Evolutionary conservation across 192 early-diverging fungal species (phyloP).

Genomic region (Dissophora ornata): DNA sequence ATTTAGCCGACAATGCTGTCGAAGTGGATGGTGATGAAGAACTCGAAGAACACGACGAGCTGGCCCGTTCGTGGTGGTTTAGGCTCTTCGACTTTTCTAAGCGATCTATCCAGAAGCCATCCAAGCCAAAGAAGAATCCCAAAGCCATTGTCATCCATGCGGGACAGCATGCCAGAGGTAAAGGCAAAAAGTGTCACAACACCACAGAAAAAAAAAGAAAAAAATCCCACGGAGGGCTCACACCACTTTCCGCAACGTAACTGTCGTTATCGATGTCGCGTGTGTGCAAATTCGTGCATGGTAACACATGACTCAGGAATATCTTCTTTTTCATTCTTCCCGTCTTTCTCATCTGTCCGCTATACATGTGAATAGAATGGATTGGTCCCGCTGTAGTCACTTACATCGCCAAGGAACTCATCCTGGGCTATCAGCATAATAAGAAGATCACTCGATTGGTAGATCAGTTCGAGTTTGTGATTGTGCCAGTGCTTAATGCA

Average conservation of each 20-base stretch:
- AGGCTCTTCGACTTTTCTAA: constrained; percentile 11
- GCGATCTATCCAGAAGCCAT: constrained; percentile 14
- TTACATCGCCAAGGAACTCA: constrained; percentile 55
- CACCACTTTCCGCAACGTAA: not conserved
- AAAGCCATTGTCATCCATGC: constrained; percentile 58
- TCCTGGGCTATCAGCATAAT: constrained; percentile 34
- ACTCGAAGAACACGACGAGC: too few relatives aligned
- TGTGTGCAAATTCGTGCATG: not conserved
- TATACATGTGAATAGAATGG: constrained; percentile 29
- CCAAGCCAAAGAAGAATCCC: constrained; percentile 40
- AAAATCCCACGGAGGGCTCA: not conserved
- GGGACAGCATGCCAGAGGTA: constrained; percentile 56
- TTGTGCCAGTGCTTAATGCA: constrained; percentile 60
- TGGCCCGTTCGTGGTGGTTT: constrained; percentile 14
- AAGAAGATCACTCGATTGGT: constrained; percentile 50
- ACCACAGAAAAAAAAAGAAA: too few relatives aligned
- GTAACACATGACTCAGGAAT: too few relatives aligned
- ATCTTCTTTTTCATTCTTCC: not conserved
- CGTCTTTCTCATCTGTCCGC: not conserved
- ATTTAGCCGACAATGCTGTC: not conserved
- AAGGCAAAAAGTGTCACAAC: too few relatives aligned
- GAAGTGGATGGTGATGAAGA: constrained; percentile 16
- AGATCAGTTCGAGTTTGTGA: constrained; percentile 55
- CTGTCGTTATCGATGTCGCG: not conserved
- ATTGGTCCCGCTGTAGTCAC: constrained; percentile 50